Conservation (phyloP, 2,329 filamentous ascomycete genomes). For the Alternaria triticimaculans region DNA sequence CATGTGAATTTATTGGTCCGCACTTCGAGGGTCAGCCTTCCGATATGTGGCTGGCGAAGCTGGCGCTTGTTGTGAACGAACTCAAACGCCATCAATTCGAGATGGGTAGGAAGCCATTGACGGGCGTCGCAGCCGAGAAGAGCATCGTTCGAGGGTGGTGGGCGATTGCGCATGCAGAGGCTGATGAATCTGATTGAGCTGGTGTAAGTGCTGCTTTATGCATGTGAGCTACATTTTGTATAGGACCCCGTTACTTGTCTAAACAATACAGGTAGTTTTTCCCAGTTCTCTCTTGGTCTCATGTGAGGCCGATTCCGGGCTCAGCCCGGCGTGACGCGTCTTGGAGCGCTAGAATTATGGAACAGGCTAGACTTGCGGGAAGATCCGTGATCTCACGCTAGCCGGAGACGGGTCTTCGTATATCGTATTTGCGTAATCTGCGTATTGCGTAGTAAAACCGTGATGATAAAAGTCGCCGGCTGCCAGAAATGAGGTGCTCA, state of each 20-base stretch:
- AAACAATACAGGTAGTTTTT: neutral
- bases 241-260: neutral
- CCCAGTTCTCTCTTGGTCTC: neutral
- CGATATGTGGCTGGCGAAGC: conserved; percentile 1
- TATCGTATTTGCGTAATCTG: conserved; percentile 1
- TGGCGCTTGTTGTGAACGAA: conserved; percentile 1
- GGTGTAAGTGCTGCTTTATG: neutral
- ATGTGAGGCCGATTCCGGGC: neutral
- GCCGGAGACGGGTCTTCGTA: neutral
- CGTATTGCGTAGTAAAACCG: neutral
- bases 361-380: neutral
- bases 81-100: conserved; percentile 6
- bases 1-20: neutral
- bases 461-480: neutral
- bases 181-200: neutral
- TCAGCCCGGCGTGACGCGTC: neutral
- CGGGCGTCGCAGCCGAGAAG: neutral
- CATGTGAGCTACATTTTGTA: neutral
- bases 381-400: neutral
- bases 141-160: conserved; percentile 6
- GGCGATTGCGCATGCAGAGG: conserved; percentile 2
- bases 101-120: conserved; percentile 5
- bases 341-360: neutral
- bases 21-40: neutral
- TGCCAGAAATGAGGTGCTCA: neutral